A percentile compares a stretch with the other conserved stretches of the same genome.
Evolutionary conservation across 257 asterid genomes (phyloP).

Genomic region (Salvia splendens): DNA sequence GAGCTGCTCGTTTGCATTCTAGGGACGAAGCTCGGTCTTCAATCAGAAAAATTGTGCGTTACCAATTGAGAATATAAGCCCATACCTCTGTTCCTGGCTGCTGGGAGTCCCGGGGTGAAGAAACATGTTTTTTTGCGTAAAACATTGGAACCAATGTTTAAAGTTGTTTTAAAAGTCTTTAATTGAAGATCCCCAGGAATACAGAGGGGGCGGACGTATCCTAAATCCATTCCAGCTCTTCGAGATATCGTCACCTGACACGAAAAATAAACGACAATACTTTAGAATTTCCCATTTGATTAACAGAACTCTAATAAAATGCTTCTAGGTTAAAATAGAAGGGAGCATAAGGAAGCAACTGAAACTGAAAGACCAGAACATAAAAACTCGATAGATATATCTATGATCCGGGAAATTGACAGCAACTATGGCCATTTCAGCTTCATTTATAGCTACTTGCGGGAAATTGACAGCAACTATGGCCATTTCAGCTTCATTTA

Average conservation of each 20-base stretch:
- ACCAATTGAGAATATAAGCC: too few species aligned
- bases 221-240: conserved; percentile 91
- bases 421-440: conserved; percentile 43
- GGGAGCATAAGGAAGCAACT: too few species aligned
- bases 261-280: background rate
- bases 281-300: conserved; percentile 1
- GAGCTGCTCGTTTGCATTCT: too few species aligned
- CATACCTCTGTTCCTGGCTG: too few species aligned
- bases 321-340: background rate
- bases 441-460: conserved; percentile 91
- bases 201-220: conserved; percentile 64
- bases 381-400: conserved; percentile 89
- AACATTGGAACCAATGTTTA: too few species aligned
- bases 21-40: too few species aligned
- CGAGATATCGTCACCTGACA: conserved; percentile 85
- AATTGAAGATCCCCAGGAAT: conserved; percentile 20
- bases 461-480: too few species aligned
- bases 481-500: too few species aligned
- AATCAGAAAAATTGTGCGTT: too few species aligned
- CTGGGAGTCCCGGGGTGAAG: too few species aligned
- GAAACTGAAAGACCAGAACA: conserved; percentile 35
- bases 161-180: background rate
- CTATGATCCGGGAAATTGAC: conserved; percentile 80
- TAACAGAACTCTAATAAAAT: background rate
- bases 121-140: too few species aligned